Conservation (phyloP, 2,329 filamentous ascomycete genomes). For the Aureobasidium mangrovei region DNA sequence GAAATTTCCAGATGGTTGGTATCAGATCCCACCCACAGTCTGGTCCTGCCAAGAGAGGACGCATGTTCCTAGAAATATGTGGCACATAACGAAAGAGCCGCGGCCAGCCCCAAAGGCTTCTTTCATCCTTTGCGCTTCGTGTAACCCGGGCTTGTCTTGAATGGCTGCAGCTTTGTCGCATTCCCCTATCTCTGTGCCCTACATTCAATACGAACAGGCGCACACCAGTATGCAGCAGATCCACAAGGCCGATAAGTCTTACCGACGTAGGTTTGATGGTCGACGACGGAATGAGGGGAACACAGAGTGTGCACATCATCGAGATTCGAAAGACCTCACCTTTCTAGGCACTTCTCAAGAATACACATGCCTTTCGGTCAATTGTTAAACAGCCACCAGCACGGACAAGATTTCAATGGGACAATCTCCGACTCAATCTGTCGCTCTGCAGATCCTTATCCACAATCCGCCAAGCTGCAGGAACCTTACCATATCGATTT, state of each 20-base stretch:
- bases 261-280: neutral
- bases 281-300: neutral
- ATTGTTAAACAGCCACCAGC: neutral
- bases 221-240: too few species aligned
- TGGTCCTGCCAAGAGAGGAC: slow-evolving; percentile 5
- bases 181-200: neutral
- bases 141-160: neutral
- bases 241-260: neutral
- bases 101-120: neutral
- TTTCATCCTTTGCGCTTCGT: neutral
- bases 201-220: too few species aligned
- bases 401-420: neutral
- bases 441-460: slow-evolving; percentile 3
- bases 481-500: too few species aligned
- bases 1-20: neutral
- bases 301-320: neutral
- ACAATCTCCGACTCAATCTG: neutral
- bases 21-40: neutral
- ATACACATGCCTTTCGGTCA: neutral
- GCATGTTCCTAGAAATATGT: neutral
- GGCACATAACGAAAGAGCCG: slow-evolving; percentile 6
- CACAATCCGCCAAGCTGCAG: slow-evolving; percentile 3
- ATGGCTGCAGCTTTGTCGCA: neutral
- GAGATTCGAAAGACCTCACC: neutral
- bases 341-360: neutral